phyloP scores from a whole-genome alignment of 306 rosid genomes.

The Ziziphus jujuba region DNA sequence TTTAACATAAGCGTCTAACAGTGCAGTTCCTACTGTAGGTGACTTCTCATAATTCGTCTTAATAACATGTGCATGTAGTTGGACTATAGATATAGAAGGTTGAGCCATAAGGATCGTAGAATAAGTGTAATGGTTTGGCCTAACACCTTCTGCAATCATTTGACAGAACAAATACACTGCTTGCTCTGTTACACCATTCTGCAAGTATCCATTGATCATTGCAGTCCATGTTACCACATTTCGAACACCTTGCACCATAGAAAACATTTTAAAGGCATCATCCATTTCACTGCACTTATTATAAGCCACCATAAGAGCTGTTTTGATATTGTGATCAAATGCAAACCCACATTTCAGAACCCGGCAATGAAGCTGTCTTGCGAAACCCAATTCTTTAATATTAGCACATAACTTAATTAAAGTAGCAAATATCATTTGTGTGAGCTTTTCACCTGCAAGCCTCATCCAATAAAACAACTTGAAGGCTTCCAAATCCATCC shows the following conservation, averaged over 20 bases:
- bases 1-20: constrained; percentile 74
- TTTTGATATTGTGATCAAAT: constrained; percentile 46
- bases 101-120: constrained; percentile 74
- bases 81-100: constrained; percentile 39
- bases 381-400: constrained; percentile 46
- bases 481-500: constrained; percentile 58
- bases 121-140: constrained; percentile 83
- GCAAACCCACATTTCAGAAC: constrained; percentile 59
- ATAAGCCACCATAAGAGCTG: constrained; percentile 70
- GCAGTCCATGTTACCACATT: constrained; percentile 92
- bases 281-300: constrained; percentile 64
- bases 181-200: constrained; percentile 50
- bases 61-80: constrained; percentile 72
- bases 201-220: constrained; percentile 73
- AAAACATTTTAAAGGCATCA: constrained; percentile 57
- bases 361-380: constrained; percentile 59
- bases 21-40: constrained; percentile 78
- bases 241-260: constrained; percentile 36
- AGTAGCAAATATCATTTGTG: constrained; percentile 52
- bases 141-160: constrained; percentile 67
- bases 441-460: constrained; percentile 51
- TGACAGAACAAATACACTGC: constrained; percentile 61
- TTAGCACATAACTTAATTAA: constrained; percentile 62
- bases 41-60: constrained; percentile 71
- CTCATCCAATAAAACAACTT: constrained; percentile 58